Evolutionary conservation across 2,329 filamentous ascomycete species (phyloP), one percentile per base, ranked within the genome.

Genomic region (Microcyclosporella mali): DNA sequence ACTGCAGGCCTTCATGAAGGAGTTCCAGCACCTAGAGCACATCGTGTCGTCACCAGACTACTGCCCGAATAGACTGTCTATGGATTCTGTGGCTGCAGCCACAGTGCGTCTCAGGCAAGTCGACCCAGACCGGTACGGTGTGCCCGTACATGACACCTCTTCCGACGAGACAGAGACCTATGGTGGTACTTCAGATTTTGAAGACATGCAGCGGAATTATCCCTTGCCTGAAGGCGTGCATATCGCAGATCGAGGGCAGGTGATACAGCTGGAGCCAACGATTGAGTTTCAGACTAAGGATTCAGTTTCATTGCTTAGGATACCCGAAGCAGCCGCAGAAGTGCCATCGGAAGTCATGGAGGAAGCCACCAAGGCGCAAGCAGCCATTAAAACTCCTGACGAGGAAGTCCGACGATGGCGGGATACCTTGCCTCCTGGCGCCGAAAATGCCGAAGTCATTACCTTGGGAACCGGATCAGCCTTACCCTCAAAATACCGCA

Each of bases 381-480:
- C 65, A 30, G 58, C 60, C 30, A 62, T 66, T 14, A 60, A 52
- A 50, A 53, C 51, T 15, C 65, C 52, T 1, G 63, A 70, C 10
- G 60, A 68, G 0, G 66, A 66, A 2, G 76, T 83, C 46, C 61
- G 73, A 14, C 40, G 68, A 56, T 64, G 70, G 81, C 78, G 82
- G 50, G 66, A 74, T n/a, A 77, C 81, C 47, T 77, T 94, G 2
- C 84, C 85, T 2, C 37, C 44, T 12, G 56, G 47, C 18, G 78
- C 79, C 51, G 74, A 78, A 27, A 82, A 95, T 56, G 79, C 83
- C 0, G 88, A 95, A 63, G 79, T 98, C 37, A 83, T 89, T 30
- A 80, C 88, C 1, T 76, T 98, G 1, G 92, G 92, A 4, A 98
- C 92, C 2, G 92, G 92, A 7, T 97, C 90, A 2, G 85, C 90